Conservation (phyloP, 2,329 filamentous ascomycete species). For the Plectosphaerella cucumerina region DNA sequence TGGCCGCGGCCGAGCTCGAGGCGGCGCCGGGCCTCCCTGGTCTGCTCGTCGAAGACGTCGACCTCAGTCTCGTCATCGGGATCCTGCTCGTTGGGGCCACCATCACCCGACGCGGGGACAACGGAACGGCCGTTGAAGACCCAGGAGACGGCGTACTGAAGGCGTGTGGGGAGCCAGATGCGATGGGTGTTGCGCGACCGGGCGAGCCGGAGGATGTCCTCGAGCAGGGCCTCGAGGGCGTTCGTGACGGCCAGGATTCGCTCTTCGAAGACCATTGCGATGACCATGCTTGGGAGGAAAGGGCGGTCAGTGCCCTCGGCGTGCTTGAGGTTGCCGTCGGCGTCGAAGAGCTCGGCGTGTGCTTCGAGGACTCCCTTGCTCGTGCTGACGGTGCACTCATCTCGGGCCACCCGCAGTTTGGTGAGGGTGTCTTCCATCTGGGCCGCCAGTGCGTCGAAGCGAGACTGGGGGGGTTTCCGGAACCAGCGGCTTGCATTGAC, state of each 20-base stretch:
- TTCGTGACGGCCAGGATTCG: constrained; percentile 23
- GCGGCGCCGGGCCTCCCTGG: constrained; percentile 27
- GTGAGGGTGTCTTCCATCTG: no score
- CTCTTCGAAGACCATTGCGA: constrained; percentile 44
- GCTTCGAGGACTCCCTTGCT: constrained; percentile 34
- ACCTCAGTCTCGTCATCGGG: no score
- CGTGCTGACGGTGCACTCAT: constrained; percentile 17
- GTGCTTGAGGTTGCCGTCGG: constrained; percentile 29
- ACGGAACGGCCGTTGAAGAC: constrained; percentile 23
- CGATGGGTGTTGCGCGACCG: constrained; percentile 26
- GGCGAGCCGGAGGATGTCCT: constrained; percentile 29
- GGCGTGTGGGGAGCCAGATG: constrained; percentile 37
- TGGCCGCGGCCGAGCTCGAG: constrained; percentile 28
- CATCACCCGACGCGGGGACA: not conserved
- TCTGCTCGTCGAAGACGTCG: constrained; percentile 20
- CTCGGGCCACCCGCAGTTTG: no score
- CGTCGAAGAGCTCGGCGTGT: constrained; percentile 36
- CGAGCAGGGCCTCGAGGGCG: constrained; percentile 28
- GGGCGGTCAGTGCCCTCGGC: constrained; percentile 16
- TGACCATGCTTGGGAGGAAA: constrained; percentile 32
- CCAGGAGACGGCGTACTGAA: constrained; percentile 36
- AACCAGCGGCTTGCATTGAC: no score
- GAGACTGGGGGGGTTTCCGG: no score
- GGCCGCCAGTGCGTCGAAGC: no score
- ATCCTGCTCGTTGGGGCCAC: no score